Conservation (phyloP, 208 protist genomes). For the Trypanosomatidae sp. region DNA sequence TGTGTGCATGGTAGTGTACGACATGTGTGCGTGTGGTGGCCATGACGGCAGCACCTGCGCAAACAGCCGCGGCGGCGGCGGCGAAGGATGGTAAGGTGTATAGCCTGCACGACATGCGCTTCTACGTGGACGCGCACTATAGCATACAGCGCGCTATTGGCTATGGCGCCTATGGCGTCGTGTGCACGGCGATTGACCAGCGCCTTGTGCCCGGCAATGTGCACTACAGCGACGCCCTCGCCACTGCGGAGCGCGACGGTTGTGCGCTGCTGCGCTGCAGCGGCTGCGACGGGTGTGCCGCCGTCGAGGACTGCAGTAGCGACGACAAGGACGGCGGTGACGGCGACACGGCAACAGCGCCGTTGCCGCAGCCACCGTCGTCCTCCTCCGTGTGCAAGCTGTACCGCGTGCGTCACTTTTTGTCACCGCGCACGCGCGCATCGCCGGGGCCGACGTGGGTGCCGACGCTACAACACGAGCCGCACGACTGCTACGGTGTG, state of each 20-base stretch:
- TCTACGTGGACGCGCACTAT: slow-evolving; percentile 55
- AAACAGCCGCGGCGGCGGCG: slow-evolving; percentile 3
- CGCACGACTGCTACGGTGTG: slow-evolving; percentile 8
- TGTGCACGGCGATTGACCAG: slow-evolving; percentile 51
- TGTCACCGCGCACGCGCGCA: background rate
- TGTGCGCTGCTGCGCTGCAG: slow-evolving; percentile 8
- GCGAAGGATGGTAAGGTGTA: slow-evolving; percentile 31
- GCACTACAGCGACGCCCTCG: slow-evolving; percentile 15
- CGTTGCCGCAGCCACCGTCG: no score
- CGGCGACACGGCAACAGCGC: no score
- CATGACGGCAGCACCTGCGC: no score
- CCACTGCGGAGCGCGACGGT: slow-evolving; percentile 2
- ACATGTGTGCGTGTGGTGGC: no score
- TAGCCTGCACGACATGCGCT: slow-evolving; percentile 21
- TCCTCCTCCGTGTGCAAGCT: no score
- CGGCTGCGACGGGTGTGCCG: no score
- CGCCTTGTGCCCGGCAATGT: slow-evolving; percentile 18
- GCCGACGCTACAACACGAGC: slow-evolving; percentile 14
- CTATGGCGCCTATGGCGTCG: slow-evolving; percentile 55
- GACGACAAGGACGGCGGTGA: no score
- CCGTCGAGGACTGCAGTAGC: no score
- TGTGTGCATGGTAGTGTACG: no score
- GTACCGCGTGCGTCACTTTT: no score
- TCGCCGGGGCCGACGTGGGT: slow-evolving; percentile 5
- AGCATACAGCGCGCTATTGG: slow-evolving; percentile 42